Evolutionary conservation across 495 filamentous ascomycete genomes (phyloP), one percentile per base, ranked within the genome.

Genomic region (Choiromyces venosus): DNA sequence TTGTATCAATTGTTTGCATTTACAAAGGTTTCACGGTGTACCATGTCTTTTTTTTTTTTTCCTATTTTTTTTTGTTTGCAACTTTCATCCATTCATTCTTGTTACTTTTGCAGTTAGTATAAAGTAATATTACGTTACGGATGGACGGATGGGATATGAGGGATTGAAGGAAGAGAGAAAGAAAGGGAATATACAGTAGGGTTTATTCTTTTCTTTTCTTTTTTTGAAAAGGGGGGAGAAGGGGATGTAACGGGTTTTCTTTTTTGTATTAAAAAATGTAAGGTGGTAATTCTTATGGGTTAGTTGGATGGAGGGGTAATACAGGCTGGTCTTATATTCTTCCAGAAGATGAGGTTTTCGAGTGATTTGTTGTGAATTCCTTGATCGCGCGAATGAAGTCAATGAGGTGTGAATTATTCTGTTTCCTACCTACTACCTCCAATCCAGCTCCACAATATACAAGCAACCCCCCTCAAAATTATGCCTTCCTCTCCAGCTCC

Each of bases 201-300:
- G 71, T 69, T 70, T 65, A 25, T 52, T 66, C 37, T 42, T 39
- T 70, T 67, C 44, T 37, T 29, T 16, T 37, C 67, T 66, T 68
- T 37, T 42, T 75, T 70, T 52, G 37, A 74, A 76, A 76, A 75
- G 66, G 74, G 74, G 71, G n/a, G n/a, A n/a, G n/a, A n/a, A n/a
- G n/a, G n/a, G 52, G 52, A 10, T 33, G n/a, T 61, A 33, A 61
- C 12, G 52, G 52, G 52, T 6, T 61, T n/a, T n/a, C n/a, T n/a
- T n/a, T n/a, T 33, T 14, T 16, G 33, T 61, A 61, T 61, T 29
- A n/a, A n/a, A n/a, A n/a, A n/a, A n/a, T n/a, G n/a, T n/a, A n/a
- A n/a, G n/a, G n/a, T n/a, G n/a, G n/a, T n/a, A n/a, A n/a, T n/a
- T n/a, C n/a, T n/a, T n/a, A n/a, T n/a, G n/a, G n/a, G 12, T 33